Evolutionary conservation across 2,329 filamentous ascomycete species (phyloP).

Genomic region (Neonectria faginata): DNA sequence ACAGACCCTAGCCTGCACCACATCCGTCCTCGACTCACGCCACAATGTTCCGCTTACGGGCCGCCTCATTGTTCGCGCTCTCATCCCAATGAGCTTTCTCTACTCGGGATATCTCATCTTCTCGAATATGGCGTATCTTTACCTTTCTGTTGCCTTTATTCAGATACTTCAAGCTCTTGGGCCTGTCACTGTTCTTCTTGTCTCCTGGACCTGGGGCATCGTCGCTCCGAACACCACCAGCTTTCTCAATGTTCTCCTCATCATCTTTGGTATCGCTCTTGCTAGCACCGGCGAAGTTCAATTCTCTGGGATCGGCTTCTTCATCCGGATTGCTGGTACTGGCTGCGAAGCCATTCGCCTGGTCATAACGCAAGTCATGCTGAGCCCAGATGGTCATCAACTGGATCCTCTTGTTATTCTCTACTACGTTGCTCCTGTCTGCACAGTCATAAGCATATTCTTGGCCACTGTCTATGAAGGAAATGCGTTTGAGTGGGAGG

Average conservation of each 20-base stretch:
- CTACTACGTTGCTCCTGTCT: conserved; percentile 89
- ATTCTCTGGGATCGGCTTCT: conserved; percentile 72
- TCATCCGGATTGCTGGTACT: conserved; percentile 78
- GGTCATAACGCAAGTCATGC: conserved; percentile 84
- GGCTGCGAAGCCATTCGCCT: conserved; percentile 82
- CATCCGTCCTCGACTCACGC: conserved; percentile 69
- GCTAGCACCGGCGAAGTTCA: conserved; percentile 71
- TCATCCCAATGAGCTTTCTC: conserved; percentile 72
- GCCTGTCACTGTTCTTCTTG: conserved; percentile 73
- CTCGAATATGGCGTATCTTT: conserved; percentile 74
- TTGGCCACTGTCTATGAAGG: conserved; percentile 66
- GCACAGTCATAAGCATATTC: conserved; percentile 78
- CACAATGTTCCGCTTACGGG: conserved; percentile 70
- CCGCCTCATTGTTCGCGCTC: conserved; percentile 68
- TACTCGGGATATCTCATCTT: conserved; percentile 73
- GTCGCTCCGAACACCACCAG: conserved; percentile 57
- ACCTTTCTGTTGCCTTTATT: conserved; percentile 74
- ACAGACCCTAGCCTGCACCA: conserved; percentile 71
- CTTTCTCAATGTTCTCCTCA: conserved; percentile 60
- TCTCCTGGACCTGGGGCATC: conserved; percentile 67
- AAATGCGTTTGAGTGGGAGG: conserved; percentile 72
- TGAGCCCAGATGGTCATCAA: conserved; percentile 79
- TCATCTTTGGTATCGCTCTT: conserved; percentile 62
- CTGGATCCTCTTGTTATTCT: conserved; percentile 88
- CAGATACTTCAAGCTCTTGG: conserved; percentile 77